Conservation (phyloP, 768 basidiomycete genomes). For the Hysterangium stoloniferum region DNA sequence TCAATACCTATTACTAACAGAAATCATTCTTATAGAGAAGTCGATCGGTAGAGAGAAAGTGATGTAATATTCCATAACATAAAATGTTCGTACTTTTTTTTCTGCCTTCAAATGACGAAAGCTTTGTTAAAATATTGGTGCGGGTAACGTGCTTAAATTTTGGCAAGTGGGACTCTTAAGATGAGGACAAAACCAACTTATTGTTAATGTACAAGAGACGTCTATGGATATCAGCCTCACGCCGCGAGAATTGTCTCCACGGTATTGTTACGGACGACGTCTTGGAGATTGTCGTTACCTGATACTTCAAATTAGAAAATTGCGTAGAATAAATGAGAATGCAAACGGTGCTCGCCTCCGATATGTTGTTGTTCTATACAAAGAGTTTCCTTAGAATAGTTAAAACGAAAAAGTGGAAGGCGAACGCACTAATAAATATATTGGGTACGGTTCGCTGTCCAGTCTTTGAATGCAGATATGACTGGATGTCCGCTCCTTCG, state of each 20-base stretch:
- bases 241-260: conserved; percentile 5
- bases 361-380: conserved; percentile 17
- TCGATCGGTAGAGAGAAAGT: conserved; percentile 30
- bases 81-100: background rate
- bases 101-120: no score
- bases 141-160: no score
- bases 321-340: conserved; percentile 1
- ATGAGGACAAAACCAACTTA: background rate
- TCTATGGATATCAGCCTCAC: background rate
- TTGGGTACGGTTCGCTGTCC: conserved; percentile 69
- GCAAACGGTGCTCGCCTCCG: conserved; percentile 14
- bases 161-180: no score
- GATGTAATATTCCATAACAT: background rate
- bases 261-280: no score
- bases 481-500: conserved; percentile 57
- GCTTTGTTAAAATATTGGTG: no score
- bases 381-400: background rate
- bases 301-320: background rate
- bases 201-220: no score
- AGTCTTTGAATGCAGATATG: conserved; percentile 55
- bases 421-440: conserved; percentile 58
- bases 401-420: background rate
- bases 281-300: conserved; percentile 11
- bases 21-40: conserved; percentile 36
- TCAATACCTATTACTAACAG: conserved; percentile 10